Percentiles rank a stretch among this genome's conserved stretches.
phyloP scores from a whole-genome alignment of 805 yeast species.

The Sugiyamaella americana region DNA sequence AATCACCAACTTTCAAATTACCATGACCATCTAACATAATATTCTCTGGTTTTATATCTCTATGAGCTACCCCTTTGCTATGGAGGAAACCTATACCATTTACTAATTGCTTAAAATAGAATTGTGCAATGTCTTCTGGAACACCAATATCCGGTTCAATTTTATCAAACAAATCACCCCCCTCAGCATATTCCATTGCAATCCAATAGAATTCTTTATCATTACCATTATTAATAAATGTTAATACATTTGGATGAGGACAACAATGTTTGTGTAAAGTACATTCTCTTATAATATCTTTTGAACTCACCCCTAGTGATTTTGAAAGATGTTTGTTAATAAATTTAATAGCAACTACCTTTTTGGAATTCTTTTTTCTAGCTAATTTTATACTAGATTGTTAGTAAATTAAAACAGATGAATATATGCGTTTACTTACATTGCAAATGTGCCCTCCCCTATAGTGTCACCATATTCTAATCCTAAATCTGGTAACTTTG shows the following conservation, averaged over 20 bases:
- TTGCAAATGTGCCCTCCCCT: constrained; percentile 66
- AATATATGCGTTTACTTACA: constrained; percentile 29
- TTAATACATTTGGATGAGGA: constrained; percentile 55
- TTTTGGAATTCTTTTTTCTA: constrained; percentile 33
- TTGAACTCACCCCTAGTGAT: constrained; percentile 9
- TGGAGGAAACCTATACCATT: constrained; percentile 59
- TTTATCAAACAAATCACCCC: constrained; percentile 74
- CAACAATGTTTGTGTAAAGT: constrained; percentile 53
- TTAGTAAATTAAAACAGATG: neutral
- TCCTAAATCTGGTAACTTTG: constrained; percentile 8
- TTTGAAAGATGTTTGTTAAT: constrained; percentile 34
- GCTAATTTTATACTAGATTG: constrained; percentile 45
- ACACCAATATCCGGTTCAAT: constrained; percentile 72
- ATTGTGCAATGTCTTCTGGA: constrained; percentile 58
- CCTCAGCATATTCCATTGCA: constrained; percentile 60
- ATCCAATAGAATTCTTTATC: constrained; percentile 57
- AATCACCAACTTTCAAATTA: constrained; percentile 67
- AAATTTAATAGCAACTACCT: constrained; percentile 53
- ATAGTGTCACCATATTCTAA: constrained; percentile 42
- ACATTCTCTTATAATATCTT: constrained; percentile 39
- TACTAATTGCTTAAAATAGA: constrained; percentile 60
- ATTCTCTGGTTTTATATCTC: constrained; percentile 64
- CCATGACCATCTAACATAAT: constrained; percentile 57
- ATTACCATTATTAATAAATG: constrained; percentile 48
- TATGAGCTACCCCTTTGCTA: constrained; percentile 55